These are phyloP conservation scores for Peribolospora kevripleyi DNA, from an alignment of 768 basidiomycete genomes.

Conservation along the genomic window DNA sequence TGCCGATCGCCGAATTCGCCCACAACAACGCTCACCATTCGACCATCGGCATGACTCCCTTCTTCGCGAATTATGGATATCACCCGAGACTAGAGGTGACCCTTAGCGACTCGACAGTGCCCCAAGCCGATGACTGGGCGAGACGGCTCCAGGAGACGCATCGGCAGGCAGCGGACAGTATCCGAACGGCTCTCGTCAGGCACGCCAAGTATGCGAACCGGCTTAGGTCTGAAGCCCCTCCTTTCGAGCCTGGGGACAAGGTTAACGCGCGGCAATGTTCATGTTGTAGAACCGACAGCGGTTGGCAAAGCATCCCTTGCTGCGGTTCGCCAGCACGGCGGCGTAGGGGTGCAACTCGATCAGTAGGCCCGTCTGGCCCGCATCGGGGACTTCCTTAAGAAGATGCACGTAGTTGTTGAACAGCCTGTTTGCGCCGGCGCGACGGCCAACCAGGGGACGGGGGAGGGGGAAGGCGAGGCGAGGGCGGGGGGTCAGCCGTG, in stretches of 20 bases:
- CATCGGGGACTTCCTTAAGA: too few relatives aligned
- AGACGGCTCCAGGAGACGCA: neutral
- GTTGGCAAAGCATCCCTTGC: too few relatives aligned
- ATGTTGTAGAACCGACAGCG: too few relatives aligned
- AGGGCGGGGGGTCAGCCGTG: too few relatives aligned
- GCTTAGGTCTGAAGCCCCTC: neutral
- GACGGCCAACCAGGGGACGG: too few relatives aligned
- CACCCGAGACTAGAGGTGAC: neutral
- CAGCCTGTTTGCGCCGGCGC: too few relatives aligned
- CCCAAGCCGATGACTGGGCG: neutral
- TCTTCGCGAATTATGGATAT: slow-evolving; percentile 8
- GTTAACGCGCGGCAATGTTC: neutral
- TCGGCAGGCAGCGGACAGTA: neutral
- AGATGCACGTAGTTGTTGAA: too few relatives aligned
- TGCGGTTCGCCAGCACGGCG: too few relatives aligned
- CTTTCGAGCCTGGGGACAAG: neutral
- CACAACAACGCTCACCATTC: slow-evolving; percentile 20
- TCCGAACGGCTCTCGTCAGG: neutral
- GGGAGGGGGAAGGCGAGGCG: too few relatives aligned
- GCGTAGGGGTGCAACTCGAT: too few relatives aligned
- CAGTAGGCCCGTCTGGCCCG: too few relatives aligned
- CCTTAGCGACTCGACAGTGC: neutral
- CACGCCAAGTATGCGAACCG: neutral
- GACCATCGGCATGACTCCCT: slow-evolving; percentile 17
- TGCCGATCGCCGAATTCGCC: slow-evolving; percentile 18